Conservation (phyloP, 192 early-diverging fungal species). For the Coemansia sp. region DNA sequence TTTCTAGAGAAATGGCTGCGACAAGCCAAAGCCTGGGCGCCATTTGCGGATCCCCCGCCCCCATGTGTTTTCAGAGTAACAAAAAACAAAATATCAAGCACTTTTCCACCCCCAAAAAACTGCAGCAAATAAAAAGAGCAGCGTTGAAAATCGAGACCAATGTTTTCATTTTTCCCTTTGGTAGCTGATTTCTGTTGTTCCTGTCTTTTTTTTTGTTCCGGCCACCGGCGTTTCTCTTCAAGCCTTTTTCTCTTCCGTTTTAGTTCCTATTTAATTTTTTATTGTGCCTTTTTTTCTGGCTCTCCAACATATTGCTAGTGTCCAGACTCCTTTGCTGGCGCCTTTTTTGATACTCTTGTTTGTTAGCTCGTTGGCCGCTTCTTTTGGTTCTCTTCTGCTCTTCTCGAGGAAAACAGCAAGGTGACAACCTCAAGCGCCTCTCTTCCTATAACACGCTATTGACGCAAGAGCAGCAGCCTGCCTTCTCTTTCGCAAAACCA, state of each 20-base stretch:
- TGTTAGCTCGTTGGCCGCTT: neutral
- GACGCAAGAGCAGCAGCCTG: neutral
- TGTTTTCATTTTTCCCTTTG: neutral
- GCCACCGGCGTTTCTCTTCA: neutral
- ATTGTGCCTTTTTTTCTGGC: conserved; percentile 3
- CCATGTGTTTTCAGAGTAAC: neutral
- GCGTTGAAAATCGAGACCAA: conserved; percentile 1
- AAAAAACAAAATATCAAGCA: neutral
- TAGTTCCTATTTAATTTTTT: conserved; percentile 3
- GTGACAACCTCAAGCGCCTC: neutral
- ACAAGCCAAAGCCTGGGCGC: neutral
- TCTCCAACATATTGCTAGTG: neutral
- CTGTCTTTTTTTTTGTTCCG: conserved; percentile 3
- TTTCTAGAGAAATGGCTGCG: neutral
- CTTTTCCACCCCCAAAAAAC: neutral
- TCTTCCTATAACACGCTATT: neutral
- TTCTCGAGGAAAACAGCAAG: neutral
- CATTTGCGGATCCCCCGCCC: neutral
- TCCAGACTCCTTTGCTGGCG: neutral
- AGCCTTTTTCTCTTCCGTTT: neutral
- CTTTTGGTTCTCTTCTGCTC: neutral
- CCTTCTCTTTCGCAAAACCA: neutral
- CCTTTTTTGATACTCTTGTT: neutral
- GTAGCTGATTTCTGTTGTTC: neutral
- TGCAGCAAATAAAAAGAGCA: conserved; percentile 1